Evolutionary conservation across 805 yeast genomes (phyloP).

Genomic region (Lipomyces mesembrius): DNA sequence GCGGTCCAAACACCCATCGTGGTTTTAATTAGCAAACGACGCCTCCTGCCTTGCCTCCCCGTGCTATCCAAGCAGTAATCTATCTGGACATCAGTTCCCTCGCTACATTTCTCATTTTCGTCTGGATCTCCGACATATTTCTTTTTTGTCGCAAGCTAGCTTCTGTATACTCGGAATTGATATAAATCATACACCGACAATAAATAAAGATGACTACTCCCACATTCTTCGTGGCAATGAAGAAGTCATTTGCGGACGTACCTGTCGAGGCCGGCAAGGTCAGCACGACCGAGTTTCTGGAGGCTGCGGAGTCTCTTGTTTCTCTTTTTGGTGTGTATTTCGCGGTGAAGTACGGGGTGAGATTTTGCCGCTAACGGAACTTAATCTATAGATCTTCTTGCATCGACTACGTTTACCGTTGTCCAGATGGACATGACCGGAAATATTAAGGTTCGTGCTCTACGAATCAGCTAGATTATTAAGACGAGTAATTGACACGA

Average conservation of each 20-base stretch:
- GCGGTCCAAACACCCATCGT: neutral
- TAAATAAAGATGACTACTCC: slow-evolving; percentile 3
- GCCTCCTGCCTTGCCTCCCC: neutral
- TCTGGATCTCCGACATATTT: no score
- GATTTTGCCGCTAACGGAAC: no score
- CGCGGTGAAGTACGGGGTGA: no score
- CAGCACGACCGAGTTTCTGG: slow-evolving; percentile 74
- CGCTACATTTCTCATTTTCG: no score
- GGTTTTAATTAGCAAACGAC: neutral
- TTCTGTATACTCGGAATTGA: neutral
- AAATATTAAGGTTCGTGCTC: slow-evolving; percentile 57
- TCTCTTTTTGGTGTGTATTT: slow-evolving; percentile 66
- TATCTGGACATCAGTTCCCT: no score
- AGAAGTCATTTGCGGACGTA: slow-evolving; percentile 75
- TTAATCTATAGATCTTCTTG: slow-evolving; percentile 60
- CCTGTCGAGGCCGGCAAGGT: slow-evolving; percentile 63
- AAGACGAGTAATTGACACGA: neutral
- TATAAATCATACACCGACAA: neutral
- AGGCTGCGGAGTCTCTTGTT: slow-evolving; percentile 82
- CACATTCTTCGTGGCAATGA: slow-evolving; percentile 74
- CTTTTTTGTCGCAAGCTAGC: no score
- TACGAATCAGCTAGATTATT: neutral
- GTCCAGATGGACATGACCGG: slow-evolving; percentile 90
- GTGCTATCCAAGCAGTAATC: neutral
- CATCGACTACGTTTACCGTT: slow-evolving; percentile 80